Evolutionary conservation across 2,329 filamentous ascomycete species (phyloP).

Genomic region (Akanthomyces muscarius): DNA sequence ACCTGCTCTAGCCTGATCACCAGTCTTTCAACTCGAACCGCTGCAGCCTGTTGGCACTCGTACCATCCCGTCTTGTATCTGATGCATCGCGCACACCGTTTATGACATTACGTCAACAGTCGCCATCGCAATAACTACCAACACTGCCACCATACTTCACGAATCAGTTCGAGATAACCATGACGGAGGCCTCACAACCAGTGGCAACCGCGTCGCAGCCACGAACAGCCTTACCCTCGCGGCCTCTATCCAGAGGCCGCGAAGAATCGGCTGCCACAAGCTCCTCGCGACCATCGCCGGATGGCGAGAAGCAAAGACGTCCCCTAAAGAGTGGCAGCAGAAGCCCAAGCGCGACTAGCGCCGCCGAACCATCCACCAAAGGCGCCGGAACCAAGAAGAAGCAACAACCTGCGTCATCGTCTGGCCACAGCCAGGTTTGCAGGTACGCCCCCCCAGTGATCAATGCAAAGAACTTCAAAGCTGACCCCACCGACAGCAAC

Average conservation of each 20-base stretch:
- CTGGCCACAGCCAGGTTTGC: slow-evolving; percentile 17
- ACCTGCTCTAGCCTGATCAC: not conserved
- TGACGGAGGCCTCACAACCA: slow-evolving; percentile 30
- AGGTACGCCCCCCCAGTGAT: slow-evolving; percentile 1
- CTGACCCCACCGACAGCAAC: slow-evolving; percentile 57
- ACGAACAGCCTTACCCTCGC: slow-evolving; percentile 36
- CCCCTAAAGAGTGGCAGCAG: slow-evolving; percentile 24
- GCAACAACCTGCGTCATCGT: slow-evolving; percentile 7
- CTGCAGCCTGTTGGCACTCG: not conserved
- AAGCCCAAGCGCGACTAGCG: slow-evolving; percentile 27
- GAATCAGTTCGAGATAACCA: slow-evolving; percentile 14
- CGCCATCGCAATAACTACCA: slow-evolving; percentile 2
- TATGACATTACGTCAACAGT: slow-evolving; percentile 13
- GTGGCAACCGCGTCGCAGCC: slow-evolving; percentile 26
- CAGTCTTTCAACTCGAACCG: not conserved
- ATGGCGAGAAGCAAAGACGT: slow-evolving; percentile 23
- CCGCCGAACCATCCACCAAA: slow-evolving; percentile 17
- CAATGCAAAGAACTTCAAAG: not conserved
- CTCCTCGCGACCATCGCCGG: slow-evolving; percentile 24
- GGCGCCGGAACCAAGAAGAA: slow-evolving; percentile 12
- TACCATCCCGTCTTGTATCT: not conserved
- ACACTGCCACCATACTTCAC: not conserved
- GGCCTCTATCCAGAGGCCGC: slow-evolving; percentile 33
- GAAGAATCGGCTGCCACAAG: slow-evolving; percentile 20
- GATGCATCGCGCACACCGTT: slow-evolving; percentile 2